A percentile compares a stretch with the other conserved stretches of the same genome.
These are phyloP conservation scores for Pichia sp. DNA, from an alignment of 1,139 yeast genomes.

Conservation along the genomic window DNA sequence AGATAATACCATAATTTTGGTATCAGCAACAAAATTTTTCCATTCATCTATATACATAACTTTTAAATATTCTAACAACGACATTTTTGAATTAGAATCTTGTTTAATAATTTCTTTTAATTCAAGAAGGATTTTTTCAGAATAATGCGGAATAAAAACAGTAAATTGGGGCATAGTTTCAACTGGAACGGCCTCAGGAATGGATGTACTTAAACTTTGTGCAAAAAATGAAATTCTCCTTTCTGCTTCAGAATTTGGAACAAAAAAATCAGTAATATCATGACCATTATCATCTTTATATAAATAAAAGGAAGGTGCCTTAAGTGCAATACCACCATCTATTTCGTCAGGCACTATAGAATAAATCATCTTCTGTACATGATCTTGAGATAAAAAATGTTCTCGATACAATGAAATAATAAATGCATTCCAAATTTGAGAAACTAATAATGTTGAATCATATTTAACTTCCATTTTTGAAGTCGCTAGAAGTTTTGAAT, in stretches of 20 bases:
- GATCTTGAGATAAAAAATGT: conserved; percentile 68
- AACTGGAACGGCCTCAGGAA: conserved; percentile 66
- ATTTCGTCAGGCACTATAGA: conserved; percentile 39
- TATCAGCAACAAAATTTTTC: conserved; percentile 57
- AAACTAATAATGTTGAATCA: conserved; percentile 45
- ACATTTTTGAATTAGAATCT: conserved; percentile 50
- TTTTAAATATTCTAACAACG: conserved; percentile 69
- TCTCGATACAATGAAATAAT: conserved; percentile 71
- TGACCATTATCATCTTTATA: conserved; percentile 61
- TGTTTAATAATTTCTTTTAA: conserved; percentile 65
- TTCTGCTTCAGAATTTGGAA: conserved; percentile 66
- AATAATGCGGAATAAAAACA: conserved; percentile 78
- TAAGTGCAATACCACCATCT: conserved; percentile 36
- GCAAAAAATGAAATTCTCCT: conserved; percentile 83
- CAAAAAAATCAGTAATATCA: conserved; percentile 37
- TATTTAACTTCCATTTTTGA: conserved; percentile 43
- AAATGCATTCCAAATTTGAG: conserved; percentile 78
- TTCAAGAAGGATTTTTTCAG: conserved; percentile 63
- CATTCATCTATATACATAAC: conserved; percentile 66
- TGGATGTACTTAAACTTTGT: conserved; percentile 72
- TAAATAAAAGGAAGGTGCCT: conserved; percentile 63
- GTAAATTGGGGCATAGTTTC: conserved; percentile 79
- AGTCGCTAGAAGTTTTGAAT: conserved; percentile 54
- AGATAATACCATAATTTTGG: conserved; percentile 23
- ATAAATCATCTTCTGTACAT: conserved; percentile 55